phyloP scores from a whole-genome alignment of 169 alveolate species.

The Plasmodium knowlesi region DNA sequence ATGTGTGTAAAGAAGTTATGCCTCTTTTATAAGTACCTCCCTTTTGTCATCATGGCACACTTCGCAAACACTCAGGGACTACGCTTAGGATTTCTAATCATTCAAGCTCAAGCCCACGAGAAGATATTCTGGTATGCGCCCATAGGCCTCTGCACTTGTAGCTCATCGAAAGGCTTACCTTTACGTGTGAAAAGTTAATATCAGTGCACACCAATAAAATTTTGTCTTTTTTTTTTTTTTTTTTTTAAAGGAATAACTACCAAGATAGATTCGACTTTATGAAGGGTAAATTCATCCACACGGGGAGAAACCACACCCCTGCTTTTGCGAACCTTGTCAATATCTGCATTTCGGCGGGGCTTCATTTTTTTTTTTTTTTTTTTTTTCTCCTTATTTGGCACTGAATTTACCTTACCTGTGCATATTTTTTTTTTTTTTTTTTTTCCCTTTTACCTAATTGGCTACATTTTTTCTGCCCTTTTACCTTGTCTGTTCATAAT shows the following conservation, averaged over 20 bases:
- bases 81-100: conserved; percentile 30
- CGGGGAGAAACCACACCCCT: background rate
- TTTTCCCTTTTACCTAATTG: background rate
- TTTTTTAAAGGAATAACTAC: conserved; percentile 55
- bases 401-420: no score
- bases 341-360: background rate
- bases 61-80: conserved; percentile 11
- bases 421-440: background rate
- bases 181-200: background rate
- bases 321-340: background rate
- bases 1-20: background rate
- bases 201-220: background rate
- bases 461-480: no score
- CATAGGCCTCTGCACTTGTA: background rate
- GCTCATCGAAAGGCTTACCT: background rate
- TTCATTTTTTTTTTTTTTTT: background rate
- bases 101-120: conserved; percentile 60
- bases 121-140: conserved; percentile 45
- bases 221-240: conserved; percentile 9
- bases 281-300: conserved; percentile 15
- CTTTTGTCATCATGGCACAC: background rate
- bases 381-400: background rate
- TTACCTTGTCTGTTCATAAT: no score
- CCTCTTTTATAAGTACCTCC: background rate
- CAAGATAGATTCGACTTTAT: conserved; percentile 53